These are phyloP conservation scores for Melastoma malabathricum DNA, from an alignment of 345 rosid species.

Conservation along the genomic window DNA sequence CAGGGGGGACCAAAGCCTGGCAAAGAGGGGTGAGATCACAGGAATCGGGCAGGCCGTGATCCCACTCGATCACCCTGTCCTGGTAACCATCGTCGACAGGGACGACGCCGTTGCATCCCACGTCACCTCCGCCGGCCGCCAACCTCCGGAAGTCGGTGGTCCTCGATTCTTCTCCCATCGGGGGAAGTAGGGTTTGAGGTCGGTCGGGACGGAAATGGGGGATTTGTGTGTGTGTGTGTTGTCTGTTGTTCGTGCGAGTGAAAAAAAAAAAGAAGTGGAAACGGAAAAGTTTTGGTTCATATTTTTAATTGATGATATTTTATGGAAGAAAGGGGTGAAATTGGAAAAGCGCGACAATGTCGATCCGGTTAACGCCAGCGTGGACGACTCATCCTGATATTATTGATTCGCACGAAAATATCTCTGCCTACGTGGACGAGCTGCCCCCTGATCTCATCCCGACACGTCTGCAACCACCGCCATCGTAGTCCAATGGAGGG, in stretches of 20 bases:
- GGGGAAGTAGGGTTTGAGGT: not conserved
- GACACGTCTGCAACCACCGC: too few species aligned
- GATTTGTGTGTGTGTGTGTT: not conserved
- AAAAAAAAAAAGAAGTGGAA: not conserved
- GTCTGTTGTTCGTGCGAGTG: slow-evolving; percentile 1
- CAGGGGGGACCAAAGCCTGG: slow-evolving; percentile 50
- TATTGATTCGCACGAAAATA: slow-evolving; percentile 31
- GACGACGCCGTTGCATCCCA: slow-evolving; percentile 11
- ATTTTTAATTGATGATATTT: too few species aligned
- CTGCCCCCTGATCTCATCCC: too few species aligned
- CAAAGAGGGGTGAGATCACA: slow-evolving; percentile 70
- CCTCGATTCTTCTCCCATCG: not conserved
- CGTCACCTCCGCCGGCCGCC: not conserved
- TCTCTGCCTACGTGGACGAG: too few species aligned
- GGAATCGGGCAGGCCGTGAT: slow-evolving; percentile 58
- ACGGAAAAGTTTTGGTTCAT: too few species aligned
- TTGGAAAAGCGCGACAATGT: slow-evolving; percentile 40
- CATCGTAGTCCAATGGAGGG: too few species aligned
- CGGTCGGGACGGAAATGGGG: not conserved
- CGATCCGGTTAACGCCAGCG: slow-evolving; percentile 34
- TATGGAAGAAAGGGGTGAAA: too few species aligned
- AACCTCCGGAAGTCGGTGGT: not conserved
- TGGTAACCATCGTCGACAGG: slow-evolving; percentile 15
- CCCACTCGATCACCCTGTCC: slow-evolving; percentile 70
- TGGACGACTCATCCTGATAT: slow-evolving; percentile 69